Conservation (phyloP, 2,329 filamentous ascomycete genomes). For the Coniochaeta hoffmannii region DNA sequence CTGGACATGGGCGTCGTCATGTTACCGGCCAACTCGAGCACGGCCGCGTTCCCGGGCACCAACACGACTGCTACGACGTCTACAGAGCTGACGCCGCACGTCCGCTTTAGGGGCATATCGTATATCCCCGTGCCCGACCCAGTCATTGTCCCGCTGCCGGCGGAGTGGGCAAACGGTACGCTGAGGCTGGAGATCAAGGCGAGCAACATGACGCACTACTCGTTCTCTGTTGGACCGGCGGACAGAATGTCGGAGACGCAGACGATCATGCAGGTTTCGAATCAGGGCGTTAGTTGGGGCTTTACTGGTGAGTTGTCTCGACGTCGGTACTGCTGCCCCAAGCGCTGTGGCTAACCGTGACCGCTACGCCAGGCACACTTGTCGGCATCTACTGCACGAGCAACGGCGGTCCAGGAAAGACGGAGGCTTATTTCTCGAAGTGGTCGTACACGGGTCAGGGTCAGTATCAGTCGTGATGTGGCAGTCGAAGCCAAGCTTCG, state of each 20-base stretch:
- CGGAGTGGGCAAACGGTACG: constrained; percentile 23
- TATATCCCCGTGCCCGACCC: constrained; percentile 29
- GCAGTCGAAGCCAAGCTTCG: neutral
- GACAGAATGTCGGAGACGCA: constrained; percentile 20
- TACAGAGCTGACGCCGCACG: constrained; percentile 25
- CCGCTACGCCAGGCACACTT: constrained; percentile 29
- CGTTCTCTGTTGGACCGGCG: constrained; percentile 28
- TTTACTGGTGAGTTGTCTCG: constrained; percentile 26
- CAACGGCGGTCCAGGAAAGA: constrained; percentile 35
- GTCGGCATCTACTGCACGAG: constrained; percentile 45
- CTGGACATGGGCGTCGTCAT: constrained; percentile 36
- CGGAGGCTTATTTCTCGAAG: constrained; percentile 36
- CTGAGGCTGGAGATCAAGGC: constrained; percentile 35
- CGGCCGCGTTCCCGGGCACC: constrained; percentile 11
- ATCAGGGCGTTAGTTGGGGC: constrained; percentile 29
- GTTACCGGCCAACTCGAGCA: constrained; percentile 22
- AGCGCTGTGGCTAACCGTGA: neutral
- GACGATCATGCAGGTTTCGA: constrained; percentile 23
- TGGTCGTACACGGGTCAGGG: constrained; percentile 37
- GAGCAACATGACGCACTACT: constrained; percentile 37
- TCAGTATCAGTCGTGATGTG: constrained; percentile 23
- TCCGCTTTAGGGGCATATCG: constrained; percentile 37
- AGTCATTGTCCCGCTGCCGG: constrained; percentile 29
- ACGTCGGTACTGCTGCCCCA: neutral
- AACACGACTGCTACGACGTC: constrained; percentile 5